Percentiles rank a stretch among this genome's conserved stretches.
Conservation (phyloP, 2,329 filamentous ascomycete species). For the Fusarium sp. region DNA sequence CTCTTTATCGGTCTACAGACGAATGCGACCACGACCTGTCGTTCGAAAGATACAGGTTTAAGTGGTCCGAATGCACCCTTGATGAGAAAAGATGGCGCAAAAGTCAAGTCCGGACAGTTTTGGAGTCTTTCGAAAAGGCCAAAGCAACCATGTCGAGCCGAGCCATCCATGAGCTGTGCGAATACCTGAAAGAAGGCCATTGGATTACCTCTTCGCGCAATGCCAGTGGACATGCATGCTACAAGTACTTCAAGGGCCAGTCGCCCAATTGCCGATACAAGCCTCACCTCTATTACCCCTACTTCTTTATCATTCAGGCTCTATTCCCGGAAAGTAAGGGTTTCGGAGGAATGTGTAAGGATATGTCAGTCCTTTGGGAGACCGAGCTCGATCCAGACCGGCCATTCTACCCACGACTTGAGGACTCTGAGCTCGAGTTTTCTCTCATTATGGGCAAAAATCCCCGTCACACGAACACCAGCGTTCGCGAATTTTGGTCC, state of each 20-base stretch:
- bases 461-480: background rate
- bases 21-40: too few species aligned
- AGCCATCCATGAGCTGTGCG: background rate
- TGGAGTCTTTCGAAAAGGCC: background rate
- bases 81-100: too few species aligned
- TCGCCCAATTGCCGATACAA: fast-evolving
- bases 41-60: too few species aligned
- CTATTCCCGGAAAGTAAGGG: background rate
- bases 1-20: too few species aligned
- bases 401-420: background rate
- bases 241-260: background rate
- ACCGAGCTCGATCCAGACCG: background rate
- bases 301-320: background rate
- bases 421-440: background rate
- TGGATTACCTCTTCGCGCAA: background rate
- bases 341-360: background rate
- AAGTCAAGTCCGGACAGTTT: background rate
- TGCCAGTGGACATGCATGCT: background rate
- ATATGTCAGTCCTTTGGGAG: background rate
- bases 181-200: background rate
- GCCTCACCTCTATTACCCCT: background rate
- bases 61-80: too few species aligned
- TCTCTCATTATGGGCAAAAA: background rate
- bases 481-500: too few species aligned
- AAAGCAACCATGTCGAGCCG: background rate